phyloP scores from a whole-genome alignment of 1,139 yeast genomes.

The Diutina ranongensis region DNA sequence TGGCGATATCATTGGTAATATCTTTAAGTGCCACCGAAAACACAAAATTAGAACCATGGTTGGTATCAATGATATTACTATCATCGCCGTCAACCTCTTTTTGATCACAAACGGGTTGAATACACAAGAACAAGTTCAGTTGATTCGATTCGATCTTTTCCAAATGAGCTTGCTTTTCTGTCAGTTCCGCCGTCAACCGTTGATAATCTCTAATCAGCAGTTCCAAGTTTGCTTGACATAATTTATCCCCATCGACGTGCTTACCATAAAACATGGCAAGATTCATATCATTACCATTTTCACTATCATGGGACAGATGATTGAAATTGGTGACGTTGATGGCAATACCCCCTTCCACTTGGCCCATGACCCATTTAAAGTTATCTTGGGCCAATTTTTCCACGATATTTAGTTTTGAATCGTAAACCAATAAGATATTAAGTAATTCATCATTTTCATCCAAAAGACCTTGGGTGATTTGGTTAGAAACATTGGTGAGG shows the following conservation, averaged over 20 bases:
- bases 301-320: slow-evolving; percentile 22
- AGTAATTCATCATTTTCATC: slow-evolving; percentile 50
- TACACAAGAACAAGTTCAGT: slow-evolving; percentile 67
- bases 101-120: slow-evolving; percentile 44
- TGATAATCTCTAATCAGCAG: slow-evolving; percentile 44
- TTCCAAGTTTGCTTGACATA: slow-evolving; percentile 79
- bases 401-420: slow-evolving; percentile 57
- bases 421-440: slow-evolving; percentile 54
- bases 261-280: slow-evolving; percentile 72
- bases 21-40: slow-evolving; percentile 71
- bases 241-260: slow-evolving; percentile 75
- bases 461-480: slow-evolving; percentile 49
- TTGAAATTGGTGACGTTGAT: slow-evolving; percentile 43
- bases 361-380: slow-evolving; percentile 76
- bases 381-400: slow-evolving; percentile 54
- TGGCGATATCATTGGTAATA: slow-evolving; percentile 61
- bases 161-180: slow-evolving; percentile 13
- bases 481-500: slow-evolving; percentile 28
- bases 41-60: slow-evolving; percentile 29
- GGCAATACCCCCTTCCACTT: slow-evolving; percentile 82
- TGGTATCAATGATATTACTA: slow-evolving; percentile 31
- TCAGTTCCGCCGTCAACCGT: slow-evolving; percentile 13
- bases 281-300: slow-evolving; percentile 15
- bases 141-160: slow-evolving; percentile 20
- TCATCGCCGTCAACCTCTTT: slow-evolving; percentile 17